Base-by-base conservation (phyloP, 352 stramenopile species). In the Globisporangium polare region DNA sequence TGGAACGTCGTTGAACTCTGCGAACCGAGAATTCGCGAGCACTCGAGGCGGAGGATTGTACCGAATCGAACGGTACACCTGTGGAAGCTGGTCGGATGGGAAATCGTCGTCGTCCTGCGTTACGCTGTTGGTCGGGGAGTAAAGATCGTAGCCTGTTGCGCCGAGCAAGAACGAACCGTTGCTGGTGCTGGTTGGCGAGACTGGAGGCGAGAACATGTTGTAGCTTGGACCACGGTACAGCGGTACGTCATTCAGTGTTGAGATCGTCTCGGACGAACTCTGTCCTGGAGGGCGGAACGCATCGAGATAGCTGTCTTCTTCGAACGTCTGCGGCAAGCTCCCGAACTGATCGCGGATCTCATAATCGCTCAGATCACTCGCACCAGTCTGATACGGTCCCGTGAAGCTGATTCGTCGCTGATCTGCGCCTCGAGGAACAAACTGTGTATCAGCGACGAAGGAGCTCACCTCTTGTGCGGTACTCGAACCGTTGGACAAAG, bases 21-120 rank as follows among this genome's bases (percentile, higher is more conserved):
- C 66, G 27, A 69, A 50, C n/a, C 53, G 53, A 35, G 68, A 70
- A 0, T 39, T 35, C 24, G 39, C 37, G 18, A 29, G 70, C 51
- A 53, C 68, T 42, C 67, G 73, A 54, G 62, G 17, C 29, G 50
- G 72, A 60, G 42, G 62, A 17, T 70, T 75, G 42, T 68, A 80
- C 24, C 73, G 76, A 51, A 90, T 92, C 37, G 80, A 92, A 73
- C 82, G 82, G 31, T 88, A 89, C 18, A 90, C 80, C 27, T 89
- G 73, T 27, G 86, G 78, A 57, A 89, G 81, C 62, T 89, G 79
- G 68, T 88, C 79, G 8, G 76, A 87, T n/a, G 78, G 69, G 37
- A 86, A 89, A 33, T 87, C 77, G 49, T 64, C 69, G 29, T 66
- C 60, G 35, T 53, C 42, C 26, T 80, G 70, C 9, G 50, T 42